These are phyloP conservation scores for Melastoma candidum DNA, from an alignment of 441 rosid species.

Conservation along the genomic window DNA sequence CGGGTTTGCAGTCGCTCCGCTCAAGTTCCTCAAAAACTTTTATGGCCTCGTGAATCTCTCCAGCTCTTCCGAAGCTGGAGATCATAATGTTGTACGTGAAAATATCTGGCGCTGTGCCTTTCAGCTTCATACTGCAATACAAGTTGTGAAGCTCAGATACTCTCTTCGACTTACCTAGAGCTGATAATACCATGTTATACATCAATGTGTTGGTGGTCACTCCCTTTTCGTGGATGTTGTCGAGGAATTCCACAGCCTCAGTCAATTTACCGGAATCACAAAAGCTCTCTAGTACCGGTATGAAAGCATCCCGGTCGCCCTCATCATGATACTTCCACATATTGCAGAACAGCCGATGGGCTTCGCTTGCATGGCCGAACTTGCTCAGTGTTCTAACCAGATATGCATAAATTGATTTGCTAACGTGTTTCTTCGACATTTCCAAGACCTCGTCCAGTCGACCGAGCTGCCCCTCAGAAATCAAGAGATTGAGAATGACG, in stretches of 20 bases:
- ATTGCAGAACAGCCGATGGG: conserved; percentile 77
- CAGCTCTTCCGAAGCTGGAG: conserved; percentile 67
- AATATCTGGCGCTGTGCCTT: conserved; percentile 68
- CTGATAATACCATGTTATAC: conserved; percentile 64
- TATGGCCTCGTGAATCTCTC: conserved; percentile 57
- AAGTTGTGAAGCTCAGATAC: conserved; percentile 62
- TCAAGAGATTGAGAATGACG: conserved; percentile 54
- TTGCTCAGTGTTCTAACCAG: conserved; percentile 62
- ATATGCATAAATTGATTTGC: conserved; percentile 56
- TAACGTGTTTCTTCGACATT: conserved; percentile 62
- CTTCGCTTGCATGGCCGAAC: conserved; percentile 78
- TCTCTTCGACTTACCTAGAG: conserved; percentile 73
- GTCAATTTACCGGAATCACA: conserved; percentile 65
- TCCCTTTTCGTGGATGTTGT: conserved; percentile 72
- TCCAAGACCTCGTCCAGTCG: conserved; percentile 63
- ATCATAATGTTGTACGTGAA: conserved; percentile 82
- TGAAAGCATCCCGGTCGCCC: conserved; percentile 64
- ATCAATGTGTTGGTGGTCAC: conserved; percentile 48
- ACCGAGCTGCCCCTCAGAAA: conserved; percentile 60
- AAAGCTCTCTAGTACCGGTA: conserved; percentile 72
- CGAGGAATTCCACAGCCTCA: conserved; percentile 73
- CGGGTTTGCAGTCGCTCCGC: conserved; percentile 56
- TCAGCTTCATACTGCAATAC: conserved; percentile 59
- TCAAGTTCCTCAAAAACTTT: conserved; percentile 77
- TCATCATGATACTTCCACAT: conserved; percentile 83